Conservation (phyloP, 202 grass and related monocot species). For the Eragrostis tef region DNA sequence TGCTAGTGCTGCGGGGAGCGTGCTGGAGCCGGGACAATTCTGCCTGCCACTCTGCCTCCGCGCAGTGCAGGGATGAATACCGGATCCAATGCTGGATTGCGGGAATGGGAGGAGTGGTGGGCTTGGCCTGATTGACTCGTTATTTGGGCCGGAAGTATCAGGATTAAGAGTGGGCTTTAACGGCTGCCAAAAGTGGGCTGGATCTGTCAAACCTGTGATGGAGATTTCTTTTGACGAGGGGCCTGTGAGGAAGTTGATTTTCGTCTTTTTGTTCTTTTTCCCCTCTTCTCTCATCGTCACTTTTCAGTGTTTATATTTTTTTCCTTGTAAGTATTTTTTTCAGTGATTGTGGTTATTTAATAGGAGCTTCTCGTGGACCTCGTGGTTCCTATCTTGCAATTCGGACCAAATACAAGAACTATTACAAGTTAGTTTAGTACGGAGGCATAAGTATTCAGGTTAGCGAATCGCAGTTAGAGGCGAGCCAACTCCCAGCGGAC, state of each 20-base stretch:
- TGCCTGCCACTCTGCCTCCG: constrained; percentile 11
- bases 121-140: background rate
- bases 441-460: background rate
- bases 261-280: background rate
- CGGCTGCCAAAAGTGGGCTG: background rate
- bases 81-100: constrained; percentile 31
- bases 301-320: background rate
- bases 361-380: background rate
- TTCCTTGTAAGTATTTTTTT: background rate
- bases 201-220: too few relatives aligned
- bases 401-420: background rate
- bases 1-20: constrained; percentile 35
- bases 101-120: background rate
- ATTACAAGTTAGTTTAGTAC: background rate
- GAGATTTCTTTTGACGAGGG: background rate
- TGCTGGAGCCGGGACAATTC: constrained; percentile 36
- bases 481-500: background rate
- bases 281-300: too few relatives aligned
- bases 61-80: background rate
- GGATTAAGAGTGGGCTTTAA: background rate
- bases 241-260: background rate
- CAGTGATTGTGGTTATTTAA: background rate
- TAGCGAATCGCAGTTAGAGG: background rate
- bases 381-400: background rate
- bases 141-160: background rate